A percentile compares a stretch with the other conserved stretches of the same genome.
These are phyloP conservation scores for Termitomyces sp. DNA, from an alignment of 768 basidiomycete genomes.

Conservation along the genomic window DNA sequence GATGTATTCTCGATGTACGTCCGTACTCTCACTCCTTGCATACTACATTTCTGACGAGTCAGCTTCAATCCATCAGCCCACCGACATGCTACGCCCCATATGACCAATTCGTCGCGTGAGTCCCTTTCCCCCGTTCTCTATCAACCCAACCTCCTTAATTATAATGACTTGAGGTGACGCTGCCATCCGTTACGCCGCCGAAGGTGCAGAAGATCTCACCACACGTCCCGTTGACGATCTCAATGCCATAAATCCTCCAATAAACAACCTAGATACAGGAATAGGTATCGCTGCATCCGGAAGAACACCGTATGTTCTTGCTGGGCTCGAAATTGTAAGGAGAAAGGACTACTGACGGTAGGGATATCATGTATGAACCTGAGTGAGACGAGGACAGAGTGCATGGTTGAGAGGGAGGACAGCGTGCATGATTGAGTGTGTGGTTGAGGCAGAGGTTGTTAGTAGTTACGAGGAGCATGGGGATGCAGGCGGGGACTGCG, in stretches of 20 bases:
- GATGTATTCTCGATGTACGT: constrained; percentile 24
- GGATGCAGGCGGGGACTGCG: constrained; percentile 31
- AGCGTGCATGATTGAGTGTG: constrained; percentile 22
- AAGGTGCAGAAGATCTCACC: constrained; percentile 27
- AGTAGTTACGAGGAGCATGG: constrained; percentile 27
- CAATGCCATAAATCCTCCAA: constrained; percentile 16
- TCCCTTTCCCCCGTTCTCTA: background rate
- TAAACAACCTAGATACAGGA: constrained; percentile 20
- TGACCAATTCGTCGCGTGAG: constrained; percentile 20
- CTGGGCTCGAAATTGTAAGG: constrained; percentile 21
- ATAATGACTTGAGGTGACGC: constrained; percentile 24
- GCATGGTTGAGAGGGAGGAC: constrained; percentile 22
- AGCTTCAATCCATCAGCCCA: constrained; percentile 12
- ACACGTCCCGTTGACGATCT: constrained; percentile 21
- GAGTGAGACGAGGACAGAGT: constrained; percentile 21
- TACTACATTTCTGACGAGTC: background rate
- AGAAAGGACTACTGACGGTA: constrained; percentile 20
- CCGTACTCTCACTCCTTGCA: background rate
- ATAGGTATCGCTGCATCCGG: constrained; percentile 30
- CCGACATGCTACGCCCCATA: constrained; percentile 22
- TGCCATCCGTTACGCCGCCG: constrained; percentile 21
- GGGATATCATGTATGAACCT: constrained; percentile 23
- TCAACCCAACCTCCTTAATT: background rate
- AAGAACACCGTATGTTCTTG: constrained; percentile 29
- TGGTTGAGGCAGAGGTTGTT: constrained; percentile 26